Base-by-base conservation (phyloP, 305 asterid species). In the Fraxinus sp. region DNA sequence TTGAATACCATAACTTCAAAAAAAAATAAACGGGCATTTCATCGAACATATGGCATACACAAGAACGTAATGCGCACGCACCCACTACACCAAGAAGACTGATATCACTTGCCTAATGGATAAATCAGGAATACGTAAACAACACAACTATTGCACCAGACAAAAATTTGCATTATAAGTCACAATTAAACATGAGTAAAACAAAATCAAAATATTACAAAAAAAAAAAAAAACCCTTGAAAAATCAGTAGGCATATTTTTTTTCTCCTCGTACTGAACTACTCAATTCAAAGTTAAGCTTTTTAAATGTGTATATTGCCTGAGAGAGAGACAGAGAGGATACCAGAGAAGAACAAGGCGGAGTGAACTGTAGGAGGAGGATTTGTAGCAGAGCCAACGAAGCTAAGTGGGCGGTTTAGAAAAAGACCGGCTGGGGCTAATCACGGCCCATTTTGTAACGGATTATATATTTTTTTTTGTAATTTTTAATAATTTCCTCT, bases 21-120 rank as follows among this genome's bases (percentile, higher is more conserved):
- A 80, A 76, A 78, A 68, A 6, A 30, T 20, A 52, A 3, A 30
- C 4, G 14, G 84, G 76, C 89, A 85, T 88, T 88, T 86, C 78
- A 24, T 88, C 91, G 78, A 86, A 85, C 90, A 86, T 13, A 28
- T 83, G 30, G 78, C 52, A 41, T 9, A 78, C 89, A 52, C 62
- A 52, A 52, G 22, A 52, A 52, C 16, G 22, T 0, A 52, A 4
- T 52, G 22, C 62, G 62, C 22, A 5, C 8, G 16, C 62, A 52
- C 7, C 22, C 8, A 52, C 62, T 5, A 16, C 62, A 52, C 62
- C 22, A 52, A 52, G 9, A 1, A 16, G 62, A 52, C 20, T 5
- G 62, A 16, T 52, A 52, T 52, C 62, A 16, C 62, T 52, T 22
- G 22, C 62, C 62, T 4, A 52, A 52, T 16, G 2, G 62, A 52